phyloP scores from a whole-genome alignment of 257 asterid species.

The Gardenia jasminoides region DNA sequence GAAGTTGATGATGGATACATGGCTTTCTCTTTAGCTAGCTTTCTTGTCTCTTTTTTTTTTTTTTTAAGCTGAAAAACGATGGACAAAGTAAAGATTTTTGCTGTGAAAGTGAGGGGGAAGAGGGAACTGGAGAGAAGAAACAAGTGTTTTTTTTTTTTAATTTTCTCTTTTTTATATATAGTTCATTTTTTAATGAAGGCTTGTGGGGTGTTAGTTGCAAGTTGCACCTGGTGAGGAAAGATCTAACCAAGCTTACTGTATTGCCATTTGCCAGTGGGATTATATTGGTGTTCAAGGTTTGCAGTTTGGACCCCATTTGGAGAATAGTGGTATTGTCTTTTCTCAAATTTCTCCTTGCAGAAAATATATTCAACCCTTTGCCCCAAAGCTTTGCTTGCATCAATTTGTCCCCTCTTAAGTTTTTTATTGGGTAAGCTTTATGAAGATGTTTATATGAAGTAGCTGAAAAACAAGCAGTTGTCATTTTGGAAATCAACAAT shows the following conservation, averaged over 20 bases:
- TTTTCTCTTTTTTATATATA: neutral
- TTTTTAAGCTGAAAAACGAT: neutral
- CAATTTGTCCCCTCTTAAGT: no score
- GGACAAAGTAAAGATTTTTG: neutral
- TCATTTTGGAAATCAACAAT: no score
- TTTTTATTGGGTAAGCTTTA: no score
- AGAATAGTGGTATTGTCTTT: no score
- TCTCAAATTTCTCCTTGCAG: no score
- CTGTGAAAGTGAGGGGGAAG: neutral
- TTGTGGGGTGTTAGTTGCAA: slow-evolving; percentile 30
- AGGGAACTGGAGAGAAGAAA: slow-evolving; percentile 11
- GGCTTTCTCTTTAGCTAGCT: neutral
- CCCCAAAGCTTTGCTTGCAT: no score
- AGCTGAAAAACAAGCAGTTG: no score
- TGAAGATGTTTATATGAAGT: no score
- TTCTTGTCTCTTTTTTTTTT: neutral
- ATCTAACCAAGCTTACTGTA: slow-evolving; percentile 20
- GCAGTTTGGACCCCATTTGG: no score
- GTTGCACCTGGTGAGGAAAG: slow-evolving; percentile 28
- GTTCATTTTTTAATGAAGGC: slow-evolving; percentile 16
- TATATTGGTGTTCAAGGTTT: no score
- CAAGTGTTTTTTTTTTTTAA: neutral
- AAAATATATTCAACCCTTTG: no score
- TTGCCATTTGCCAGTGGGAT: slow-evolving; percentile 20
- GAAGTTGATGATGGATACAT: slow-evolving; percentile 75